Base-by-base conservation (phyloP, 164 flowering plant genomes). In the Cinnamomum micranthum region DNA sequence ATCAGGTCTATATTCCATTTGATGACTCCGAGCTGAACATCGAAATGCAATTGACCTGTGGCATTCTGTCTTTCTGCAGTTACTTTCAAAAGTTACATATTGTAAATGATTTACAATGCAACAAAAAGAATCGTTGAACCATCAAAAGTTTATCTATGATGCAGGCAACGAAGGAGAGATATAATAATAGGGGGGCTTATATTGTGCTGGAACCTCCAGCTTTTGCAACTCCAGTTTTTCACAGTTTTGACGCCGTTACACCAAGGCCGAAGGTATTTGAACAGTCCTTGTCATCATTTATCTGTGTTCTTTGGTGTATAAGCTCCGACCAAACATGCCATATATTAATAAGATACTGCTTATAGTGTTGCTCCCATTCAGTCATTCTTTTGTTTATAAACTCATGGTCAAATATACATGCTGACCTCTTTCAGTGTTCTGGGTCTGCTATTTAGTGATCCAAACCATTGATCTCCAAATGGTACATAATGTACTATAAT, bases 121-220 rank as follows among this genome's bases (percentile, higher is more conserved):
- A 6, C 10, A 6, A 41, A 41, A 41, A 55, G n/a, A 55, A 55
- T 14, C 6, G 19, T 15, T 20, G 52, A 19, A n/a, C 6, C 19
- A 58, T 25, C 60, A 20, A 23, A 70, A 50, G 62, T 41, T 73
- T 71, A 14, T 79, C 62, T 60, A 20, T 22, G 28, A 52, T 79
- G 79, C 88, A 92, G 97, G 97, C 92, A 50, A 84, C 93, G 14
- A 87, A 84, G 69, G 91, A 90, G 79, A 85, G 98, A 68, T 88
- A 87, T 80, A 86, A 87, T 72, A 95, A 95, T 65, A 86, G 84
- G 79, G 98, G 93, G 69, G 97, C 98, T 68, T 92, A 92, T 52
- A 84, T 91, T 75, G 84, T 92, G 22, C 74, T 92, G 70, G 82
- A 86, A 80, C 85, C 97, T 41, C 97, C 98, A 23, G 64, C 84